Conservation (phyloP, 2,329 filamentous ascomycete species). For the Aspergillus tanneri region DNA sequence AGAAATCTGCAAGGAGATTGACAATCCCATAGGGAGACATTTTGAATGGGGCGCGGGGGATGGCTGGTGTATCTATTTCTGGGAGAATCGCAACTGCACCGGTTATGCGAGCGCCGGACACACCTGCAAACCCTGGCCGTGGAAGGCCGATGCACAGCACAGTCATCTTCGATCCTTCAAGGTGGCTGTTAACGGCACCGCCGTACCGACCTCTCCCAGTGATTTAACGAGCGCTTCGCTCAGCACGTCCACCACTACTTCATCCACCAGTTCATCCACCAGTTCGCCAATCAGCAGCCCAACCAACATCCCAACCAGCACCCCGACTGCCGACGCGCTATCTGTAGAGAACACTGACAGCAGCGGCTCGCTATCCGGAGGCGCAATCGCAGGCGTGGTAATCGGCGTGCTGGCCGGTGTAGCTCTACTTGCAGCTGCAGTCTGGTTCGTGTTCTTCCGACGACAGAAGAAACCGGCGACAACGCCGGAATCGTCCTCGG, state of each 20-base stretch:
- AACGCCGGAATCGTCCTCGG: background rate
- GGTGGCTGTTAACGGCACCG: background rate
- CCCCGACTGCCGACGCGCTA: too few relatives aligned
- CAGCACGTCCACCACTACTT: background rate
- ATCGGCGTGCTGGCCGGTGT: background rate
- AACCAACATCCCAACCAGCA: too few relatives aligned
- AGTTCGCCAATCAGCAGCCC: too few relatives aligned
- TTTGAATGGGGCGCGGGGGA: background rate
- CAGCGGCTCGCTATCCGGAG: background rate
- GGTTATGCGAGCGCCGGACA: background rate
- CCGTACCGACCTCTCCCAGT: background rate
- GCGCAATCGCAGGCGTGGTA: constrained; percentile 1
- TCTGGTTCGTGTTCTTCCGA: background rate
- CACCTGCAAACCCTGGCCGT: background rate
- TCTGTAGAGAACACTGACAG: too few relatives aligned
- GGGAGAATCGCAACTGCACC: background rate
- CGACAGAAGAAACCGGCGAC: background rate
- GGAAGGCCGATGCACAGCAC: background rate
- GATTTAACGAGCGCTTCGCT: background rate
- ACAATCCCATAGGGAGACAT: background rate
- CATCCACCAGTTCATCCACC: too few relatives aligned
- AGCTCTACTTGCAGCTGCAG: background rate
- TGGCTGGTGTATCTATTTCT: background rate
- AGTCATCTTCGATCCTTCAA: background rate
- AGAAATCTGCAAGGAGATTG: background rate